Evolutionary conservation across 2,329 filamentous ascomycete species (phyloP).

Genomic region (Claviceps sp.): DNA sequence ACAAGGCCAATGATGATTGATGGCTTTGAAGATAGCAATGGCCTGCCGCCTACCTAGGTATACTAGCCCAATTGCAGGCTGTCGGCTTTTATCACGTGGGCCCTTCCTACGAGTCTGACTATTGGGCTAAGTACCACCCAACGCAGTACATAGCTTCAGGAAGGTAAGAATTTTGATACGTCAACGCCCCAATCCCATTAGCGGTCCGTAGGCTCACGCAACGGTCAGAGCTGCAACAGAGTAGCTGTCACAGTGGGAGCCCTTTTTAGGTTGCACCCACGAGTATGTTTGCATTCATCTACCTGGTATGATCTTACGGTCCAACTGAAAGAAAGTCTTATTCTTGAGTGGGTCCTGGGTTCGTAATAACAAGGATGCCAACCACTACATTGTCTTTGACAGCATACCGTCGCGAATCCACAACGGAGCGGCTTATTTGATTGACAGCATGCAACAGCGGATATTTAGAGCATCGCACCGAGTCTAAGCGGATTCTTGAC

Average conservation of each 20-base stretch:
- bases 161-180: too few relatives aligned
- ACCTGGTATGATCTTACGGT: neutral
- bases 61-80: too few relatives aligned
- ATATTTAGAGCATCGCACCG: neutral
- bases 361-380: neutral
- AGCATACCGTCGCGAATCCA: neutral
- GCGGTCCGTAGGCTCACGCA: too few relatives aligned
- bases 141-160: too few relatives aligned
- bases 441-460: neutral
- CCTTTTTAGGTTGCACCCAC: too few relatives aligned
- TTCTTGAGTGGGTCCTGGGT: constrained; percentile 1
- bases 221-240: too few relatives aligned
- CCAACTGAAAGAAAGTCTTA: neutral
- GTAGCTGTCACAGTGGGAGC: too few relatives aligned
- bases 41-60: neutral
- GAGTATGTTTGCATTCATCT: neutral
- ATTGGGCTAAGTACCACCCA: too few relatives aligned
- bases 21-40: neutral
- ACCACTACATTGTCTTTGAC: neutral
- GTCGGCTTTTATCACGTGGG: neutral
- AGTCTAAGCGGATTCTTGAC: neutral
- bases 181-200: too few relatives aligned
- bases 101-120: neutral
- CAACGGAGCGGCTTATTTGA: neutral
- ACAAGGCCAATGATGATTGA: neutral